These are phyloP conservation scores for barrel medic (Medicago truncatula) DNA, from an alignment of 306 rosid species.

Conservation along the genomic window MtrunA17r5.0-ANR NC_053043.1:14117501-14118000, in stretches of 20 bases:
- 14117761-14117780: background rate
- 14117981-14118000: constrained; percentile 22
- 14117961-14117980: background rate
- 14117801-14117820: background rate
- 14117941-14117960: background rate
- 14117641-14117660: background rate
- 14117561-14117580: background rate
- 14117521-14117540: background rate
- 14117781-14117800: constrained; percentile 3
- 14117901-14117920: constrained; percentile 14
- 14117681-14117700: background rate
- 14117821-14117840: constrained; percentile 11
- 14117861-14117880: background rate
- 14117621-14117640: background rate
- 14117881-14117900: constrained; percentile 15
- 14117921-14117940: background rate
- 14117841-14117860: background rate
- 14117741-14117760: background rate
- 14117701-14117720: background rate
- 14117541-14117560: background rate
- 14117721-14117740: background rate
- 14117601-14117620: background rate
- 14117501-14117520: background rate
- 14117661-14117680: background rate
- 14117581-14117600: background rate